Conservation (phyloP, 139 green algal species). For the Asterochloris sp. region DNA sequence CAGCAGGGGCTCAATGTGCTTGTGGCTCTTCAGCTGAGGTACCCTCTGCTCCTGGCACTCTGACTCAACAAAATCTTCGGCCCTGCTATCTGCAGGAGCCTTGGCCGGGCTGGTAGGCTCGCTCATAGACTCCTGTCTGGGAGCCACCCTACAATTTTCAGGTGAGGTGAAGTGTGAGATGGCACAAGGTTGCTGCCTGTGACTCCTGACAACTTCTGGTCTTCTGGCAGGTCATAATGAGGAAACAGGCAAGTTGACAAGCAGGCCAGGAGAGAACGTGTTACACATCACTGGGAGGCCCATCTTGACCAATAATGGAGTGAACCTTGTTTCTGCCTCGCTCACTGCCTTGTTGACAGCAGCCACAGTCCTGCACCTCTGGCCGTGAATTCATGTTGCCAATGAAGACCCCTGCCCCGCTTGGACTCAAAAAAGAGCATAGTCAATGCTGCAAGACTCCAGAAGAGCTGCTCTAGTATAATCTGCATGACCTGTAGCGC, state of each 20-base stretch:
- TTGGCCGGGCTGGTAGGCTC: conserved; percentile 60
- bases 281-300: conserved; percentile 35
- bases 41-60: neutral
- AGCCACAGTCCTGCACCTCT: neutral
- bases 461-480: too few species aligned
- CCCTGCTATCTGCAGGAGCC: conserved; percentile 17
- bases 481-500: too few species aligned
- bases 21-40: neutral
- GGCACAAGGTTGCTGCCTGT: too few species aligned
- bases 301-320: conserved; percentile 53
- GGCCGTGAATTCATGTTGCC: too few species aligned
- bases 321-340: conserved; percentile 51
- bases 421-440: too few species aligned
- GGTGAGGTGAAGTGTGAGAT: too few species aligned
- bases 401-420: too few species aligned
- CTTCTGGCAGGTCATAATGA: conserved; percentile 46
- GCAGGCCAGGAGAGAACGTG: conserved; percentile 32
- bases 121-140: conserved; percentile 89
- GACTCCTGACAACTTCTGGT: too few species aligned
- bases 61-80: neutral
- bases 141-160: conserved; percentile 90
- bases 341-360: conserved; percentile 23
- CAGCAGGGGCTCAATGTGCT: too few species aligned
- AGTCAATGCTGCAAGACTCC: too few species aligned
- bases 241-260: conserved; percentile 23